phyloP scores from a whole-genome alignment of 257 asterid genomes.

The Ajuga chamaepitys region DNA sequence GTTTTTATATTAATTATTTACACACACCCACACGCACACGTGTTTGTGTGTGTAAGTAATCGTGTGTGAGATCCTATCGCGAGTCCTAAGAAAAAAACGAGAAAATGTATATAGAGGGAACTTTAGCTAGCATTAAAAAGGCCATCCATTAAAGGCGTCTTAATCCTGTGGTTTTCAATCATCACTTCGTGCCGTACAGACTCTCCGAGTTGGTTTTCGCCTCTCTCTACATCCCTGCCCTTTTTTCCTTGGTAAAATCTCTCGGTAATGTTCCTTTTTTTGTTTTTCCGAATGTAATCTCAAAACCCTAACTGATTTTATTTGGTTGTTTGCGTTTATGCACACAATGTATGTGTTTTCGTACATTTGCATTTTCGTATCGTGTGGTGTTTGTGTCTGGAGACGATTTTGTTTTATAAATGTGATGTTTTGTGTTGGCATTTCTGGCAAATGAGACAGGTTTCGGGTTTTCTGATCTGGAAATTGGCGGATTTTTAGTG shows the following conservation, averaged over 20 bases:
- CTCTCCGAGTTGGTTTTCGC: slow-evolving; percentile 46
- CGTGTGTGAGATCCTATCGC: neutral
- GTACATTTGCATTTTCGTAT: neutral
- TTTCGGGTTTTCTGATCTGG: slow-evolving; percentile 30
- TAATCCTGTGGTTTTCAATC: slow-evolving; percentile 69
- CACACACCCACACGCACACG: slow-evolving; percentile 20
- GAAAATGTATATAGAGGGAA: neutral
- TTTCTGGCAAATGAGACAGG: slow-evolving; percentile 7
- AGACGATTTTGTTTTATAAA: neutral
- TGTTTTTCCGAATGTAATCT: slow-evolving; percentile 2
- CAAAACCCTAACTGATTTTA: slow-evolving; percentile 26
- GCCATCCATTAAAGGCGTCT: slow-evolving; percentile 64
- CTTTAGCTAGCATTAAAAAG: slow-evolving; percentile 21
- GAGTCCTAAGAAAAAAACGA: neutral
- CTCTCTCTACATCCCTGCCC: slow-evolving; percentile 30
- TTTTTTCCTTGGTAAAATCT: slow-evolving; percentile 28
- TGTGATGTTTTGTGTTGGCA: neutral
- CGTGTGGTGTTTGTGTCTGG: slow-evolving; percentile 6
- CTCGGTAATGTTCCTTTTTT: slow-evolving; percentile 22
- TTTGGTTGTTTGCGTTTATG: neutral
- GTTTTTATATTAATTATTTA: neutral
- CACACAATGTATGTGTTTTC: slow-evolving; percentile 26
- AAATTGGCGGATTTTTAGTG: neutral
- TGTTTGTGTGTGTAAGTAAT: slow-evolving; percentile 2
- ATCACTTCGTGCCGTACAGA: slow-evolving; percentile 48